These are phyloP conservation scores for Umbelopsis isabellina DNA, from an alignment of 192 early-diverging fungal species.

Conservation along the genomic window DNA sequence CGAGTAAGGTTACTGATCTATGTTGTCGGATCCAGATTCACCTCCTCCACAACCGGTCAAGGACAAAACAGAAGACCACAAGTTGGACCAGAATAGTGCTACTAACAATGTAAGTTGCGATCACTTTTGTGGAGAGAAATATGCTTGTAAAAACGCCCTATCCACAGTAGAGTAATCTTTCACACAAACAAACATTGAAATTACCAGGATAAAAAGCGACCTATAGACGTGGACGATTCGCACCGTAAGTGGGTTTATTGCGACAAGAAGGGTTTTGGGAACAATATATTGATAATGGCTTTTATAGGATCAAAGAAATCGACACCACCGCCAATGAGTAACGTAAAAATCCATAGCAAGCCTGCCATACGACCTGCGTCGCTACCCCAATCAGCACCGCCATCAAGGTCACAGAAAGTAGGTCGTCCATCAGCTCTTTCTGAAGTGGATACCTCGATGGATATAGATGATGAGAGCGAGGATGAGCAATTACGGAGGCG, in stretches of 20 bases:
- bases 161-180: no score
- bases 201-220: no score
- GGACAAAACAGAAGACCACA: no score
- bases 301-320: not conserved
- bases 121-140: no score
- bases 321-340: not conserved
- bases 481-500: conserved; percentile 15
- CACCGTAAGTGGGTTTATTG: not conserved
- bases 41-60: no score
- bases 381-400: not conserved
- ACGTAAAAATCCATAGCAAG: not conserved
- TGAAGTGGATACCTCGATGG: not conserved
- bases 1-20: not conserved
- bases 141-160: no score
- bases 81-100: no score
- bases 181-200: no score
- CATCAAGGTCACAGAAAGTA: not conserved
- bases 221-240: no score
- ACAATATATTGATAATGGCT: not conserved
- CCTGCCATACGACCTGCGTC: not conserved
- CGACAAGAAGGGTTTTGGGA: not conserved
- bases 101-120: no score
- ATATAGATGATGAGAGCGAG: not conserved
- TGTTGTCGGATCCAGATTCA: not conserved
- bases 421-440: no score